phyloP scores from a whole-genome alignment of 1,139 yeast genomes.

The Candida albicans region DNA sequence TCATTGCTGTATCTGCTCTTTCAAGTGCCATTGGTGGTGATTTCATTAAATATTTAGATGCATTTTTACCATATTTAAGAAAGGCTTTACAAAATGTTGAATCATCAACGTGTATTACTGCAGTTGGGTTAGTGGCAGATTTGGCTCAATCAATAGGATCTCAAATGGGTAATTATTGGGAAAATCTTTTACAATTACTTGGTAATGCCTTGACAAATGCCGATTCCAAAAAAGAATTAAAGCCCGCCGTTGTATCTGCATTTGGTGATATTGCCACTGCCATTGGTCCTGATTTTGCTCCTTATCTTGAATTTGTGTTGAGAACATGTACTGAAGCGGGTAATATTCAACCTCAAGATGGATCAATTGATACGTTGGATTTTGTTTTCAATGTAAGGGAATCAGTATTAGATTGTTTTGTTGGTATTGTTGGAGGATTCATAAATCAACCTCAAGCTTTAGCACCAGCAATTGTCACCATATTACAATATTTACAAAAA shows the following conservation, averaged over 20 bases:
- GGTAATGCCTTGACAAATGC: conserved; percentile 68
- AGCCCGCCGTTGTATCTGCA: conserved; percentile 89
- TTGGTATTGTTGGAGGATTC: conserved; percentile 90
- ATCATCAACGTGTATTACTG: conserved; percentile 79
- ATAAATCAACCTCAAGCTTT: conserved; percentile 67
- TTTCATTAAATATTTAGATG: conserved; percentile 74
- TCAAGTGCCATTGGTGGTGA: conserved; percentile 74
- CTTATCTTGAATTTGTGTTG: conserved; percentile 79
- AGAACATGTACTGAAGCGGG: conserved; percentile 61
- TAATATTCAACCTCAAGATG: conserved; percentile 53
- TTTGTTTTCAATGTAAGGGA: conserved; percentile 74
- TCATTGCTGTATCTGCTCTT: conserved; percentile 86
- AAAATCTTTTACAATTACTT: conserved; percentile 78
- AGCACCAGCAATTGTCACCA: conserved; percentile 62
- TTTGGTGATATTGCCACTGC: conserved; percentile 95
- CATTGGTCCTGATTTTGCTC: conserved; percentile 72
- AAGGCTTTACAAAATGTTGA: conserved; percentile 80
- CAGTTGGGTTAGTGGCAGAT: conserved; percentile 96
- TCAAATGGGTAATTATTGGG: conserved; percentile 69
- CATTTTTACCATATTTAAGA: conserved; percentile 78
- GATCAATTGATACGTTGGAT: conserved; percentile 73
- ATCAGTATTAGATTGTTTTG: conserved; percentile 90
- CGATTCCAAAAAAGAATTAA: conserved; percentile 72
- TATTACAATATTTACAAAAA: conserved; percentile 66
- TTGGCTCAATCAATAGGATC: conserved; percentile 87